phyloP scores from a whole-genome alignment of 495 filamentous ascomycete genomes.

The Aspergillus conjunctus region DNA sequence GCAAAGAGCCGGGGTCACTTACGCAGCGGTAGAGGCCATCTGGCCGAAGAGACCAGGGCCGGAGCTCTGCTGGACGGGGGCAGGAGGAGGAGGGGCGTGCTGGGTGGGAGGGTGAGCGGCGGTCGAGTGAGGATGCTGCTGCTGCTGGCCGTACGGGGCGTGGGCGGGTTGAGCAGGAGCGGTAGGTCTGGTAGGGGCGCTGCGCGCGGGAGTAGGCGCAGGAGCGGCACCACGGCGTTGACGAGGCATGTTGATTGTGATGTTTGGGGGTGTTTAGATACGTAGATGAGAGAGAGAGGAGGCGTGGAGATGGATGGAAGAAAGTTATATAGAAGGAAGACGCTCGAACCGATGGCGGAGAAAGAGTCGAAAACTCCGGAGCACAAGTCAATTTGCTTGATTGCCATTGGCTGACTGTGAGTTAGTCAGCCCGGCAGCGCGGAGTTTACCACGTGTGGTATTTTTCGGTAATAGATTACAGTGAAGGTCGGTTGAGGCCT shows the following conservation, averaged over 20 bases:
- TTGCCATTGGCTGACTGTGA: conserved; percentile 27
- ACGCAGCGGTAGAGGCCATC: conserved; percentile 87
- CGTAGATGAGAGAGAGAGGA: conserved; percentile 16
- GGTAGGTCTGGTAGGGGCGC: conserved; percentile 68
- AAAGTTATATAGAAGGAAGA: conserved; percentile 27
- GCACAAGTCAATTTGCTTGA: conserved; percentile 12
- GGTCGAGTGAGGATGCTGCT: conserved; percentile 59
- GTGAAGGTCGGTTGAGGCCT: background rate
- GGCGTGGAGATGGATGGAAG: conserved; percentile 16
- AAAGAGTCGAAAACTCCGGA: conserved; percentile 31
- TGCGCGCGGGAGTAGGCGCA: conserved; percentile 54
- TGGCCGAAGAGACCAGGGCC: conserved; percentile 78
- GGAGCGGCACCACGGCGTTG: conserved; percentile 67
- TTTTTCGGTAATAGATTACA: background rate
- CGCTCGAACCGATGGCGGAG: conserved; percentile 28
- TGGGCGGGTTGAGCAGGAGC: conserved; percentile 62
- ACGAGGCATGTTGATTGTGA: conserved; percentile 68
- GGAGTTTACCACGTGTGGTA: background rate
- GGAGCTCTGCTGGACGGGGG: conserved; percentile 54
- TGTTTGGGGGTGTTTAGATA: conserved; percentile 9
- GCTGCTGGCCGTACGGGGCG: conserved; percentile 49
- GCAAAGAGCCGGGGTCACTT: conserved; percentile 45
- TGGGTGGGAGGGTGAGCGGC: conserved; percentile 58
- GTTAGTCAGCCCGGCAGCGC: conserved; percentile 18
- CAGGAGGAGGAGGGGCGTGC: conserved; percentile 47